Conservation (phyloP, 83 land plant genomes). For the Picea engelmannii region DNA sequence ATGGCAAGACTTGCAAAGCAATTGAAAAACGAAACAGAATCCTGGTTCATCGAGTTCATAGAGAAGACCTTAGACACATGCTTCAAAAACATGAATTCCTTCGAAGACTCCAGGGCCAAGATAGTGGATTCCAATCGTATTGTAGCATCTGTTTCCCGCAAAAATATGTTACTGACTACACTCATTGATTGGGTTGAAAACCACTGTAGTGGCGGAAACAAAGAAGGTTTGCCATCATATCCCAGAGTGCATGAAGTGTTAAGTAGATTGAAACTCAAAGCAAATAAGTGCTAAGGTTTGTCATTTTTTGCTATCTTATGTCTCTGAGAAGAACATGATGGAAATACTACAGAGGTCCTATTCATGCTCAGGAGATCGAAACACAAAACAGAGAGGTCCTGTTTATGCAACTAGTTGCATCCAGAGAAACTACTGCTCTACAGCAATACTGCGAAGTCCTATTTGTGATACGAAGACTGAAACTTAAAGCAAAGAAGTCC, state of each 20-base stretch:
- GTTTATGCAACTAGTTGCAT: too few species aligned
- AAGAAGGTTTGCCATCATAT: conserved; percentile 4
- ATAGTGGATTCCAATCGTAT: neutral
- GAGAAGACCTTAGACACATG: conserved; percentile 1
- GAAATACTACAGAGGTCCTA: too few species aligned
- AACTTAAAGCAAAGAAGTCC: too few species aligned
- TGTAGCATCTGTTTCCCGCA: neutral
- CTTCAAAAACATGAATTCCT: neutral
- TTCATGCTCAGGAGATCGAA: too few species aligned
- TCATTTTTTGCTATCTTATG: too few species aligned
- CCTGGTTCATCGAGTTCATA: conserved; percentile 5
- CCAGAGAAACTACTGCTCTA: too few species aligned
- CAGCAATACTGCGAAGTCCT: too few species aligned
- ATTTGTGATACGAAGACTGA: too few species aligned
- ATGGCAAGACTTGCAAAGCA: neutral
- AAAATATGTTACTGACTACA: neutral
- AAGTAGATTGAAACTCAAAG: conserved; percentile 7
- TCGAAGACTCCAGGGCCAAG: neutral
- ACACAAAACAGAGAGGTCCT: too few species aligned
- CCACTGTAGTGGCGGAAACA: neutral
- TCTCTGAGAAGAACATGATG: too few species aligned
- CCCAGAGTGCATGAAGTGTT: neutral
- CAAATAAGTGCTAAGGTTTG: neutral
- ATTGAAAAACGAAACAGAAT: conserved; percentile 10
- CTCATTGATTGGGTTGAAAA: conserved; percentile 2